phyloP scores from a whole-genome alignment of 352 stramenopile genomes.

The Phytophthora macrochlamydospora region DNA sequence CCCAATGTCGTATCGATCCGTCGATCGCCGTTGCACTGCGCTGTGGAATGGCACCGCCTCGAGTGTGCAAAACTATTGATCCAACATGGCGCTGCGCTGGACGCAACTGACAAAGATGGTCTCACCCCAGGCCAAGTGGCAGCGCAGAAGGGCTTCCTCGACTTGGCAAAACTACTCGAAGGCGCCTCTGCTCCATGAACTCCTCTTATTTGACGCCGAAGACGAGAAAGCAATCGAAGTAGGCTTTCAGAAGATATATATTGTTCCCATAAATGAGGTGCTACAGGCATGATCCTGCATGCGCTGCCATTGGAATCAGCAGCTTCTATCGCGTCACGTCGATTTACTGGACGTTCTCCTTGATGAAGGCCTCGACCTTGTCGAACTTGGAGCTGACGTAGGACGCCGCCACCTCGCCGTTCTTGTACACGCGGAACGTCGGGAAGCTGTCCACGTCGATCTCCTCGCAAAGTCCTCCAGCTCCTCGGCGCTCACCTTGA shows the following conservation, averaged over 20 bases:
- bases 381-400: slow-evolving; percentile 85
- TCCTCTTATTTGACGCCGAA: no score
- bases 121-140: slow-evolving; percentile 47
- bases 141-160: slow-evolving; percentile 36
- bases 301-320: neutral
- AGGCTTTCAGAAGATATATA: neutral
- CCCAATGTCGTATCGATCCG: slow-evolving; percentile 65
- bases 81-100: slow-evolving; percentile 33
- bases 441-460: slow-evolving; percentile 83
- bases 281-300: neutral
- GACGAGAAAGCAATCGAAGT: neutral
- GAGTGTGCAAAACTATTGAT: slow-evolving; percentile 65
- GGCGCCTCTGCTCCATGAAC: neutral
- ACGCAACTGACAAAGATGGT: slow-evolving; percentile 48
- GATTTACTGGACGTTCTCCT: slow-evolving; percentile 40
- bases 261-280: neutral
- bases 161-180: slow-evolving; percentile 22
- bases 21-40: slow-evolving; percentile 73
- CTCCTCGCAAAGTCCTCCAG: slow-evolving; percentile 82
- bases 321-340: neutral
- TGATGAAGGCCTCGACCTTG: slow-evolving; percentile 82
- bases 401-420: slow-evolving; percentile 59
- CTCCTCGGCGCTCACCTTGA: slow-evolving; percentile 75
- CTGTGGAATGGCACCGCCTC: slow-evolving; percentile 72
- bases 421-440: slow-evolving; percentile 82